Base-by-base conservation (phyloP, 2,329 filamentous ascomycete species). In the Trichoderma koningii region DNA sequence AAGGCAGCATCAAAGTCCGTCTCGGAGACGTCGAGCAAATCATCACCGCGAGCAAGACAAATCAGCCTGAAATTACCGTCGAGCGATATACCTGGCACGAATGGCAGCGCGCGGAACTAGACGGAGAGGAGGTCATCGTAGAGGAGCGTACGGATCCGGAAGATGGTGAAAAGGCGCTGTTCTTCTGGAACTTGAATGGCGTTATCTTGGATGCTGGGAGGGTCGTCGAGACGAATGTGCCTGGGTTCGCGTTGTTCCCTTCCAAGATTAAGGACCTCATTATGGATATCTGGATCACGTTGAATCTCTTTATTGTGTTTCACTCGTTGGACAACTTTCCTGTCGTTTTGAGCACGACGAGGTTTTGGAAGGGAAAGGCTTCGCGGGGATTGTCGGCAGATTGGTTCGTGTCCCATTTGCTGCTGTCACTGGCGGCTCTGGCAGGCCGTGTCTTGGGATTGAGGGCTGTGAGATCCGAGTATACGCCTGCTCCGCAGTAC, bases 141-240 rank as follows among this genome's bases (percentile, higher is more conserved):
- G 72, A 80, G 12, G 82, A 83, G 70, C 76, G 79, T 71, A 83
- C 81, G 0, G 76, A 79, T 17, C 82, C 81, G 0, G 71, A 64
- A 5, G 81, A 83, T 60, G 76, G 79, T 0, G 69, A 74, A 12
- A 84, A 84, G 69, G 74, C 78, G 2, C 66, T 81, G 0, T 83
- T 84, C 70, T 84, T 83, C 67, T 78, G 80, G 74, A 83, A 83
- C 57, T 64, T 83, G 28, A 83, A 83, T 48, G 77, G 77, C 0
- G 71, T 80, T 3, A 72, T 80, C 15, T 68, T 81, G 21, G 52
- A 71, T 10, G 67, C 70, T 0, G 68, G 69, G 0, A 65, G 51
- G 17, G 17, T 69, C 2, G 3, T 71, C 1, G 42, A 3, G 3
- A 63, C 51, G 1, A 38, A 61, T 17, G 50, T 60, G 1, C 55